Evolutionary conservation across 73 alveolate species (phyloP).

Genomic region (Paramecium caudatum): DNA sequence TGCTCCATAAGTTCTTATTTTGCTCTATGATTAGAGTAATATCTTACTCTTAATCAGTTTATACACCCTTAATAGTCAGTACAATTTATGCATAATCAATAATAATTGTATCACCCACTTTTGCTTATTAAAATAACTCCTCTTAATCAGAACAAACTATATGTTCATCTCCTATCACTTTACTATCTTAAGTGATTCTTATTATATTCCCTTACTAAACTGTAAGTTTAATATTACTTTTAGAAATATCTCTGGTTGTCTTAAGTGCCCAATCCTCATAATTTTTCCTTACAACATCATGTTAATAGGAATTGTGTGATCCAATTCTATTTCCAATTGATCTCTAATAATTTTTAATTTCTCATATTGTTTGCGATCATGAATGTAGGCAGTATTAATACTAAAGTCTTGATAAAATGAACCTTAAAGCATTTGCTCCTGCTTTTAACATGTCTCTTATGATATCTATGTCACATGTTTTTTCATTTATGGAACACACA

Average conservation of each 20-base stretch:
- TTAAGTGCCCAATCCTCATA: constrained; percentile 27
- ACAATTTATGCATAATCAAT: constrained; percentile 53
- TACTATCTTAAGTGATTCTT: constrained; percentile 25
- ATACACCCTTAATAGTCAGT: background rate
- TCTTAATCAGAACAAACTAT: constrained; percentile 12
- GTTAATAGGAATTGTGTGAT: constrained; percentile 54
- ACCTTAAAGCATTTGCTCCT: constrained; percentile 61
- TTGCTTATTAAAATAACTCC: constrained; percentile 8
- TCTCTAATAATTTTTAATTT: constrained; percentile 34
- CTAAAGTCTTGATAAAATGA: background rate
- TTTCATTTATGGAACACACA: constrained; percentile 46
- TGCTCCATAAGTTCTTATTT: constrained; percentile 16
- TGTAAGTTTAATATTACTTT: background rate
- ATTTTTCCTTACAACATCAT: constrained; percentile 55
- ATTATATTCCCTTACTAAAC: constrained; percentile 11
- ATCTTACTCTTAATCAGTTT: constrained; percentile 21
- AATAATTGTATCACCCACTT: background rate
- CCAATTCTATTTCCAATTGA: constrained; percentile 26
- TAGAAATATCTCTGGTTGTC: constrained; percentile 49
- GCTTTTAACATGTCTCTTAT: constrained; percentile 55
- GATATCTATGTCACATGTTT: constrained; percentile 26
- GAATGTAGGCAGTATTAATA: constrained; percentile 33
- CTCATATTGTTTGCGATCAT: background rate
- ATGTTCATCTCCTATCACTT: constrained; percentile 38
- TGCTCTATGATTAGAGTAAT: background rate